Conservation (phyloP, 768 basidiomycete genomes). For the Lyophyllum semitale region DNA sequence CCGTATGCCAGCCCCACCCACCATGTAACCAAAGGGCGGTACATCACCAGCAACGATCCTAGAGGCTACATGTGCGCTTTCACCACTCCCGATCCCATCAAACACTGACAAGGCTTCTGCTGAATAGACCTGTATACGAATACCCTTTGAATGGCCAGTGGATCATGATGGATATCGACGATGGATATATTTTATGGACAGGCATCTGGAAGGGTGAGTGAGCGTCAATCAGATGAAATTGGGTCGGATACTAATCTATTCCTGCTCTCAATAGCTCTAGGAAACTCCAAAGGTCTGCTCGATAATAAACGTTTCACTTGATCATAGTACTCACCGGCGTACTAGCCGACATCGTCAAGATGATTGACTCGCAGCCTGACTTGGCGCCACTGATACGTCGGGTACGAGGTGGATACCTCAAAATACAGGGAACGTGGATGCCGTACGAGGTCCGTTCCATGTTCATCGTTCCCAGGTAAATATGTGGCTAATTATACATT, state of each 20-base stretch:
- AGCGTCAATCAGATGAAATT: constrained; percentile 5
- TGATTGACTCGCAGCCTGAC: constrained; percentile 91
- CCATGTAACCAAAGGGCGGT: constrained; percentile 82
- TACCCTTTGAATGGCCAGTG: constrained; percentile 88
- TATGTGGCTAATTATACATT: neutral
- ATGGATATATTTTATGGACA: constrained; percentile 91
- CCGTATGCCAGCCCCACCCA: constrained; percentile 78
- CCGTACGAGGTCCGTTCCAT: constrained; percentile 71
- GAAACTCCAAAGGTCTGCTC: constrained; percentile 79
- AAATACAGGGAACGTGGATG: constrained; percentile 95
- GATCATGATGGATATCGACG: constrained; percentile 96
- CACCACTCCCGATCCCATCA: neutral
- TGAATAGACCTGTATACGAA: constrained; percentile 78
- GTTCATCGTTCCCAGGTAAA: neutral
- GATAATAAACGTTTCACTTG: constrained; percentile 8
- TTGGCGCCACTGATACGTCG: constrained; percentile 79
- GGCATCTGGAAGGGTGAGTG: constrained; percentile 93
- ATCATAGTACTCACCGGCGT: constrained; percentile 13
- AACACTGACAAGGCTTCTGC: neutral
- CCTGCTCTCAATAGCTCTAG: constrained; percentile 55
- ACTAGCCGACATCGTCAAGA: constrained; percentile 88
- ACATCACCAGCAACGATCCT: constrained; percentile 89
- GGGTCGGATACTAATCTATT: constrained; percentile 8
- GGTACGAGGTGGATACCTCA: constrained; percentile 85
- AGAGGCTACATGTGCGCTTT: constrained; percentile 79